Conservation (phyloP, 2,329 filamentous ascomycete genomes). For the Myotisia sp. region DNA sequence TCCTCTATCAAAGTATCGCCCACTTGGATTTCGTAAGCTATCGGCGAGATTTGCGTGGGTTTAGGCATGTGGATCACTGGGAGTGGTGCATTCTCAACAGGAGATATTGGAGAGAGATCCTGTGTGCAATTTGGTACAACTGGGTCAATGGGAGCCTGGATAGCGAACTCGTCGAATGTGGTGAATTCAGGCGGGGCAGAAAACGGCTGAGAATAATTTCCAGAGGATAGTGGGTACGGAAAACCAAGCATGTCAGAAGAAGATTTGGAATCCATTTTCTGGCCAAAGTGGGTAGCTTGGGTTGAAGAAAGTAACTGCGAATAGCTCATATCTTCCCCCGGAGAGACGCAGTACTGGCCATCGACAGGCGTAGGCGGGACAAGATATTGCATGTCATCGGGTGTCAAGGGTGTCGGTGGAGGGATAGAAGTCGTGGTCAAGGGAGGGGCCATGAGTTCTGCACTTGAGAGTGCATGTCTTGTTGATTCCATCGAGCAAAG, state of each 20-base stretch:
- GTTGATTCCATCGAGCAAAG: constrained; percentile 32
- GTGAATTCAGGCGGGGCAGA: constrained; percentile 22
- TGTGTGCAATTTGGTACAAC: constrained; percentile 14
- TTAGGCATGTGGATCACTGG: constrained; percentile 21
- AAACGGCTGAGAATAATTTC: constrained; percentile 16
- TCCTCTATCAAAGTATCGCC: constrained; percentile 17
- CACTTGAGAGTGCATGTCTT: constrained; percentile 18
- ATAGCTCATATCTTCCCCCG: constrained; percentile 17
- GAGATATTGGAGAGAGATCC: constrained; percentile 23
- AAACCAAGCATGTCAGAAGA: constrained; percentile 3
- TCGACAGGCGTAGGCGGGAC: constrained; percentile 28
- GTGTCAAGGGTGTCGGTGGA: constrained; percentile 31
- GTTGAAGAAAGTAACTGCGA: constrained; percentile 25
- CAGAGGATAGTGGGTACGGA: not conserved
- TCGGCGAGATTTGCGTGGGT: constrained; percentile 24
- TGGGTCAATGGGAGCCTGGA: too few relatives aligned
- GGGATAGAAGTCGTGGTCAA: constrained; percentile 24
- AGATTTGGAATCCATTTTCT: not conserved
- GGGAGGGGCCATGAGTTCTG: constrained; percentile 22
- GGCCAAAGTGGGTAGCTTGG: constrained; percentile 13
- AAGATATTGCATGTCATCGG: constrained; percentile 29
- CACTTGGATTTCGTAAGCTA: constrained; percentile 24
- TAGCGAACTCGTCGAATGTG: constrained; percentile 3
- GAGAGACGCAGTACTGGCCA: constrained; percentile 24
- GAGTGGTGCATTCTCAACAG: constrained; percentile 22